Evolutionary conservation across 2,329 filamentous ascomycete genomes (phyloP).

Genomic region (Colletotrichum paranaense): DNA sequence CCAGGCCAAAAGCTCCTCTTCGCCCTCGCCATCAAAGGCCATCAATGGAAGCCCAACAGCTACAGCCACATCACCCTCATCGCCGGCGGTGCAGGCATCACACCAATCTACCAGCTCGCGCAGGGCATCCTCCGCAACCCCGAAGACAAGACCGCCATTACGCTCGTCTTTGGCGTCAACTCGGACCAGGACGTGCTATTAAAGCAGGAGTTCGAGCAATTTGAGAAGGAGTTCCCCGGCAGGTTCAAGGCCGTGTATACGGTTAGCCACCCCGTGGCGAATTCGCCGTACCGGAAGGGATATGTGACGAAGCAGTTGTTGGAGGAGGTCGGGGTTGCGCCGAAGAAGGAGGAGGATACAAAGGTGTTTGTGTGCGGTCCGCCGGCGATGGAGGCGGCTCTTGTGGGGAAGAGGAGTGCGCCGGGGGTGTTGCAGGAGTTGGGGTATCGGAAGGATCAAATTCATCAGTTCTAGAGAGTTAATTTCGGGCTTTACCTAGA

Average conservation of each 20-base stretch:
- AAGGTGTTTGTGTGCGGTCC: constrained; percentile 79
- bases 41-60: constrained; percentile 64
- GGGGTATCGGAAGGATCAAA: constrained; percentile 67
- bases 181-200: constrained; percentile 70
- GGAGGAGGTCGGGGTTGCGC: constrained; percentile 55
- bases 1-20: constrained; percentile 73
- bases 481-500: not conserved
- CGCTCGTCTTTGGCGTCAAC: constrained; percentile 75
- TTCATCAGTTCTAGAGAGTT: constrained; percentile 65
- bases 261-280: constrained; percentile 59
- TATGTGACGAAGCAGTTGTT: constrained; percentile 69
- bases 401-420: constrained; percentile 58
- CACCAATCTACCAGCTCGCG: constrained; percentile 74
- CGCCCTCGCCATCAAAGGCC: constrained; percentile 63
- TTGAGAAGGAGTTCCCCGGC: constrained; percentile 62
- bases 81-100: constrained; percentile 79
- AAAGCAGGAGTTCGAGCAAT: constrained; percentile 65
- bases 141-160: constrained; percentile 70
- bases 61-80: constrained; percentile 69
- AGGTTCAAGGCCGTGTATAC: constrained; percentile 70
- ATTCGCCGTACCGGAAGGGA: constrained; percentile 60
- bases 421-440: constrained; percentile 66
- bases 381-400: constrained; percentile 71
- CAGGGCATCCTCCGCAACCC: constrained; percentile 72
- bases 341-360: constrained; percentile 45